Conservation (phyloP, 805 yeast genomes). For the Myxozyma lipomycoides region DNA sequence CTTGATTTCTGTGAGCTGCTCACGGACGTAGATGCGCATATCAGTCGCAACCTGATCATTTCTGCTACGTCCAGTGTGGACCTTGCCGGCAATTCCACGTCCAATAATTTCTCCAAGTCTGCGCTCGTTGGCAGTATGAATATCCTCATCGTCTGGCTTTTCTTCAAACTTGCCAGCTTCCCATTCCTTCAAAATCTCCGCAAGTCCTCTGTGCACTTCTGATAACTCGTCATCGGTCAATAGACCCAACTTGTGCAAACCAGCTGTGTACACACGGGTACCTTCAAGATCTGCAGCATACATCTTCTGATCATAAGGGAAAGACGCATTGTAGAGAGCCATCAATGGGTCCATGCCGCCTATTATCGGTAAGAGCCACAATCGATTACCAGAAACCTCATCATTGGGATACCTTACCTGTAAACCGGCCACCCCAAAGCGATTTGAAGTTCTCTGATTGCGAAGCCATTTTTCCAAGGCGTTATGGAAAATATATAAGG, state of each 20-base stretch:
- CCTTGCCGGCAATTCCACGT: conserved; percentile 89
- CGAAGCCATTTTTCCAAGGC: conserved; percentile 10
- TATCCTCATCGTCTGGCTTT: conserved; percentile 91
- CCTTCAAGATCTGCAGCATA: conserved; percentile 91
- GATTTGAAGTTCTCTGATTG: conserved; percentile 20
- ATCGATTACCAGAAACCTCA: neutral
- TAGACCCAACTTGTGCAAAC: conserved; percentile 73
- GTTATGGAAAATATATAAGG: too few species aligned
- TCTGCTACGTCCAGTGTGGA: conserved; percentile 98
- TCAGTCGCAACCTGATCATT: conserved; percentile 99
- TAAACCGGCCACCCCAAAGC: conserved; percentile 29
- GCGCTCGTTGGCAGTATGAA: conserved; percentile 98
- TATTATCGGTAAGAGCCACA: neutral
- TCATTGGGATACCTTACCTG: conserved; percentile 11
- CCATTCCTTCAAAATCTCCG: conserved; percentile 77
- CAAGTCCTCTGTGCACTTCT: conserved; percentile 82
- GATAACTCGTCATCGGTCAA: conserved; percentile 66
- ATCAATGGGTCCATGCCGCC: conserved; percentile 89
- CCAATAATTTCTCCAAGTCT: conserved; percentile 96
- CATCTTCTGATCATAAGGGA: conserved; percentile 95
- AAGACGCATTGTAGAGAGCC: conserved; percentile 94
- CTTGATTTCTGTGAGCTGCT: conserved; percentile 57
- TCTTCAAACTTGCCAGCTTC: conserved; percentile 59
- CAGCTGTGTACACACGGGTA: conserved; percentile 87
- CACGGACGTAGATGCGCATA: conserved; percentile 90